These are phyloP conservation scores for Candida ficus DNA, from an alignment of 805 yeast genomes.

Conservation along the genomic window DNA sequence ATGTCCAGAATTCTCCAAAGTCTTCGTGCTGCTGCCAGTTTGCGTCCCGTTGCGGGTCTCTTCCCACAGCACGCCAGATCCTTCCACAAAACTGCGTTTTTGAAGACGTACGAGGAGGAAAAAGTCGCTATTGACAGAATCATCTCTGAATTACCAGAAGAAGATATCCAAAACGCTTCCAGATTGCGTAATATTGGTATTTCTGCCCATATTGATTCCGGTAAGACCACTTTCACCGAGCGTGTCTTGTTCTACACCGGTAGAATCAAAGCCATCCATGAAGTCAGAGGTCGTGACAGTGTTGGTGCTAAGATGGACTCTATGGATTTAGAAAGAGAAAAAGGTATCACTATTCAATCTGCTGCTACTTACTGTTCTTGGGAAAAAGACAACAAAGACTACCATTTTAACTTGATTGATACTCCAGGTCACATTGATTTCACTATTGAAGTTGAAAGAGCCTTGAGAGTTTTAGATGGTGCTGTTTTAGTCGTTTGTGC, in stretches of 20 bases:
- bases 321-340: slow-evolving; percentile 97
- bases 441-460: slow-evolving; percentile 98
- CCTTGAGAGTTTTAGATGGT: slow-evolving; percentile 96
- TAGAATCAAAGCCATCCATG: slow-evolving; percentile 93
- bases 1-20: slow-evolving; percentile 18
- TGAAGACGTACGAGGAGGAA: slow-evolving; percentile 62
- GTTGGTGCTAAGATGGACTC: slow-evolving; percentile 99
- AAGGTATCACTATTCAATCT: slow-evolving; percentile 97
- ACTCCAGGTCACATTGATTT: slow-evolving; percentile 99
- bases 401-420: slow-evolving; percentile 92
- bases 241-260: slow-evolving; percentile 96
- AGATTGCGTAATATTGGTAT: slow-evolving; percentile 92
- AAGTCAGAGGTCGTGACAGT: slow-evolving; percentile 92
- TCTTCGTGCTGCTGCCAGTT: slow-evolving; percentile 1
- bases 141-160: slow-evolving; percentile 40
- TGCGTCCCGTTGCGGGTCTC: background rate
- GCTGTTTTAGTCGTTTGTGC: slow-evolving; percentile 98
- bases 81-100: slow-evolving; percentile 28
- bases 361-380: slow-evolving; percentile 98
- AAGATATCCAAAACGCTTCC: slow-evolving; percentile 46
- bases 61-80: slow-evolving; percentile 15
- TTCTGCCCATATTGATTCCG: slow-evolving; percentile 97
- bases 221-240: slow-evolving; percentile 97
- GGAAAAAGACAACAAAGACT: slow-evolving; percentile 65
- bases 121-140: slow-evolving; percentile 62